Conservation (phyloP, 129 eudicot genomes). For the Lactuca sativa region DNA sequence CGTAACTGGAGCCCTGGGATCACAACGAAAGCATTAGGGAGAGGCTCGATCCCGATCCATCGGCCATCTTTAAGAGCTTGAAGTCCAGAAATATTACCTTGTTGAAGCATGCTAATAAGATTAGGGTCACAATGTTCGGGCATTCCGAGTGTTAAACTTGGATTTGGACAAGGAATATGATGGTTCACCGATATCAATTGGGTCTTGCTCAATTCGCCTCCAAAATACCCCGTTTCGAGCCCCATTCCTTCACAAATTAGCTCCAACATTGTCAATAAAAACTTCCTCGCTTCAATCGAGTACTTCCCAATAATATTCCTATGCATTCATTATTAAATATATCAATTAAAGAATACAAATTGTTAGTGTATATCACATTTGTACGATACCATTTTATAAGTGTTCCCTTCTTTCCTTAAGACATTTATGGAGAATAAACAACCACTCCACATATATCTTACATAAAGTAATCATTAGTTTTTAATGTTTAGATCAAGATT, state of each 20-base stretch:
- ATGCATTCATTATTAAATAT: neutral
- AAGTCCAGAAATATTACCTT: conserved; percentile 56
- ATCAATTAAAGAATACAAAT: neutral
- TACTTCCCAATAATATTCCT: conserved; percentile 57
- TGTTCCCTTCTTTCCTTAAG: too few species aligned
- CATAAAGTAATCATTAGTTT: neutral
- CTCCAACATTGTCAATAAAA: conserved; percentile 44
- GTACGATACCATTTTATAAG: too few species aligned
- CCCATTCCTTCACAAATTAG: conserved; percentile 60
- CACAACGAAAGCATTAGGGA: conserved; percentile 54
- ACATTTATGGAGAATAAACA: too few species aligned
- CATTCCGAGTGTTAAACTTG: conserved; percentile 71
- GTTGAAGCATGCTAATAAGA: conserved; percentile 64
- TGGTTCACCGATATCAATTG: conserved; percentile 62
- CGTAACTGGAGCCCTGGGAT: conserved; percentile 42
- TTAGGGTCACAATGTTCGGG: conserved; percentile 73
- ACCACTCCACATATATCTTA: too few species aligned
- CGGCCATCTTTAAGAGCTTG: conserved; percentile 54
- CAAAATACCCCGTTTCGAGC: conserved; percentile 46
- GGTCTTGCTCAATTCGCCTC: conserved; percentile 37
- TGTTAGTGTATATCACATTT: too few species aligned
- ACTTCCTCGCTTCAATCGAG: conserved; percentile 43
- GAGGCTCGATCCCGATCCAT: conserved; percentile 64
- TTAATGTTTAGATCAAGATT: neutral
- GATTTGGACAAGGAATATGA: conserved; percentile 72